Evolutionary conservation across 2,329 filamentous ascomycete genomes (phyloP), one percentile per base, ranked within the genome.

Genomic region (Arthrobotrys conoides): DNA sequence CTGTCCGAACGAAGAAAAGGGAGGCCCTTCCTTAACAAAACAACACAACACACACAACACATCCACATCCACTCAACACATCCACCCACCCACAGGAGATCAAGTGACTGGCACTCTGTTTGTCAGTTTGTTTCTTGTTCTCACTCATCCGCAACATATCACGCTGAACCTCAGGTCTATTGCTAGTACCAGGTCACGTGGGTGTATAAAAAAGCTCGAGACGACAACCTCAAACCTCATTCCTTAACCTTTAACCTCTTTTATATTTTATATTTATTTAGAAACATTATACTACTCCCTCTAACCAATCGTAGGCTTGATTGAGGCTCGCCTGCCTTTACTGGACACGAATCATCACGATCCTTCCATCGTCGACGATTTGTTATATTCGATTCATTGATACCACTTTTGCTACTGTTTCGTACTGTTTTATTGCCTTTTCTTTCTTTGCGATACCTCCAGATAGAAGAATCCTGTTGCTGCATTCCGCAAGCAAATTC

Each of bases 1-100:
- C 67, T 57, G 66, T 66, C 59, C 55, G 68, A 69, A 70, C 73
- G 66, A 77, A 55, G 48, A 77, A 77, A 70, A 64, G 64, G 65
- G 65, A 53, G 55, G 44, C 30, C 71, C 48, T 59, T 49, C 69
- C 51, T 71, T 67, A 41, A 63, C 20, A 22, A 70, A 55, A 66
- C 59, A 61, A 65, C 65, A 69, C 48, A 66, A 69, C 71, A 75
- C 49, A 51, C 61, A 64, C 71, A 67, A 51, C 69, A 66, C 49
- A 44, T 46, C n/a, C 53, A 48, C 6, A 24, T 16, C 27, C 48
- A 49, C 61, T 5, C 33, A 36, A 36, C 33, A 36, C 33, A 36
- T 36, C 51, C 8, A 20, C 46, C 18, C 5, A n/a, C n/a, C n/a
- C n/a, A n/a, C n/a, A 22, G 22, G 36, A 38, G 44, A 53, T 44